Base-by-base conservation (phyloP, 2,329 filamentous ascomycete genomes). In the Alternaria triticimaculans region DNA sequence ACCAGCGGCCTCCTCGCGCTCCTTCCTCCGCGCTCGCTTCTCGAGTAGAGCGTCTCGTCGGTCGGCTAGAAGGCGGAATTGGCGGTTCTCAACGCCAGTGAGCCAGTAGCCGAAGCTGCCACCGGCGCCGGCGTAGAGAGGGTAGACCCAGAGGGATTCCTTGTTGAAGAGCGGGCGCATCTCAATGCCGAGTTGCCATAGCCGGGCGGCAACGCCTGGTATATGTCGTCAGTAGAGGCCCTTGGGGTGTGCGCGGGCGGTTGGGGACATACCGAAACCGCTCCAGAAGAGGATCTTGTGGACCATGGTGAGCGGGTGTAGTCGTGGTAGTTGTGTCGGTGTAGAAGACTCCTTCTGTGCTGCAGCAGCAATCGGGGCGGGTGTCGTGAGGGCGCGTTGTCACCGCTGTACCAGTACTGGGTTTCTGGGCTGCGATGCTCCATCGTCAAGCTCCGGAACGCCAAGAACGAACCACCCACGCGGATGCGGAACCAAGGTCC, bases 161-260 rank as follows among this genome's bases (percentile, higher is more conserved):
- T 87, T 89, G 83, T 91, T 90, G 87, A 98, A 93, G 82, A 97
- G 90, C 56, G 95, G 96, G 67, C 94, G 93, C 94, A 97, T 97
- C 85, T 99, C 94, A 81, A 99, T 96, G 78, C 95, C 96, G 80
- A 99, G 90, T 83, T 98, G 96, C 93, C 94, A 97, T 82, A 96
- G 88, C 75, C 95, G 92, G 78, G 94, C 91, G 79, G 92, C 94
- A 76, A 97, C 84, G 86, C 96, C 96, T 99, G 63, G 43, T 54
- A 30, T 64, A 55, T 28, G 37, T 43, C 25, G 69, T 78, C 61
- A 78, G 71, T 66, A 66, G 30, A 65, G 37, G 43, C 62, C 60
- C 64, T 58, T 62, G 60, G 63, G 60, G 58, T 57, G 48, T 57
- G 41, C 58, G 60, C 28, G 58, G 62, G 63, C 58, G 60, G 66